A percentile compares a stretch with the other conserved stretches of the same genome.
Conservation (phyloP, 2,329 filamentous ascomycete species). For the Trematosphaeria pertusa region DNA sequence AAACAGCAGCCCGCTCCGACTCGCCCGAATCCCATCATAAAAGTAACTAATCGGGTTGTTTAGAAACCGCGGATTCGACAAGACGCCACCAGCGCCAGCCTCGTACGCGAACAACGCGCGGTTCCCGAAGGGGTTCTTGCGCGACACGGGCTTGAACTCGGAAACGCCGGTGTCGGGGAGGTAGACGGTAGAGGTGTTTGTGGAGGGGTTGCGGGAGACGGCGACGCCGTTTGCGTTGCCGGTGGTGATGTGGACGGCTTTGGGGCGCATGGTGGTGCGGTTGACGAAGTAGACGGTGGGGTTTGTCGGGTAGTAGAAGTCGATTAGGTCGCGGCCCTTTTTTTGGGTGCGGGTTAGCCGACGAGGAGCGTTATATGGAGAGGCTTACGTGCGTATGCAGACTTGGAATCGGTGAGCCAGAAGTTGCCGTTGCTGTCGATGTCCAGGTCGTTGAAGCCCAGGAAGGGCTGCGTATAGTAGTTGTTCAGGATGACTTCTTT, state of each 20-base stretch:
- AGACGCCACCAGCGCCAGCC: slow-evolving; percentile 5
- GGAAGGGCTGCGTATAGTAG: slow-evolving; percentile 17
- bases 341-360: neutral
- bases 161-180: slow-evolving; percentile 16
- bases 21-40: slow-evolving; percentile 16
- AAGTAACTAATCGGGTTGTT: slow-evolving; percentile 20
- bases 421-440: slow-evolving; percentile 20
- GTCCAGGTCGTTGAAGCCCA: slow-evolving; percentile 19
- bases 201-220: neutral
- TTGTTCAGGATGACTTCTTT: slow-evolving; percentile 16
- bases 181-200: slow-evolving; percentile 6
- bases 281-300: slow-evolving; percentile 18
- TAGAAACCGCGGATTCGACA: slow-evolving; percentile 15
- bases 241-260: slow-evolving; percentile 15
- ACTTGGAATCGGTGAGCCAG: slow-evolving; percentile 20
- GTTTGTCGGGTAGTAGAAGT: slow-evolving; percentile 14
- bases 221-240: slow-evolving; percentile 20
- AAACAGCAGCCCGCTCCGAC: slow-evolving; percentile 14
- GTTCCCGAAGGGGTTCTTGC: slow-evolving; percentile 15
- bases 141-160: slow-evolving; percentile 10
- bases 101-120: slow-evolving; percentile 17
- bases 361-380: neutral
- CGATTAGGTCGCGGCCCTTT: slow-evolving; percentile 16
- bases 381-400: slow-evolving; percentile 8
- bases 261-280: slow-evolving; percentile 18